Conservation (phyloP, 164 flowering plant species). For the Taxillus chinensis region DNA sequence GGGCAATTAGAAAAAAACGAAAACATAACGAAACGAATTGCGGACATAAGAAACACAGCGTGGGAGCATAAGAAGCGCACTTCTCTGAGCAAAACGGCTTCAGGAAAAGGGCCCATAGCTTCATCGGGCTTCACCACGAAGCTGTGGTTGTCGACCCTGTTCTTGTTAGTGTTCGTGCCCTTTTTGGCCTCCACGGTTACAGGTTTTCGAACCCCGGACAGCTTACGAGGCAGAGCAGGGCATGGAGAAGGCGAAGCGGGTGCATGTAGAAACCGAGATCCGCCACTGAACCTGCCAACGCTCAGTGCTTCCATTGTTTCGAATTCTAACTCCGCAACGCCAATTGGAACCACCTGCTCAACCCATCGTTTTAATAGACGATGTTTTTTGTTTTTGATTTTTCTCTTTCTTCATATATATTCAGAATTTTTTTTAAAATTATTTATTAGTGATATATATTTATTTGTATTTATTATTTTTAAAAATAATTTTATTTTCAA, state of each 20-base stretch:
- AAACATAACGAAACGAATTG: background rate
- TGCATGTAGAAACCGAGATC: too few species aligned
- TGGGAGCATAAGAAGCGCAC: conserved; percentile 17
- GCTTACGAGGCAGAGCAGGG: conserved; percentile 17
- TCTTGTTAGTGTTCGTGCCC: conserved; percentile 18
- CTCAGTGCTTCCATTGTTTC: too few species aligned
- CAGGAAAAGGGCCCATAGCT: conserved; percentile 68
- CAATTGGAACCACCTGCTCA: too few species aligned
- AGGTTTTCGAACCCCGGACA: conserved; percentile 18
- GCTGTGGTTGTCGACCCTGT: conserved; percentile 48
- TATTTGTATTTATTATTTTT: too few species aligned
- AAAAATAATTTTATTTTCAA: too few species aligned
- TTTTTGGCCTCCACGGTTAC: conserved; percentile 36
- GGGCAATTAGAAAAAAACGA: background rate
- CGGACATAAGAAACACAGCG: background rate
- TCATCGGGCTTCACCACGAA: conserved; percentile 59
- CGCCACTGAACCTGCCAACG: too few species aligned
- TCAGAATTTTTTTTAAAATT: too few species aligned
- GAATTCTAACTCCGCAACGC: too few species aligned
- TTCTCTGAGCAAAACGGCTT: conserved; percentile 81
- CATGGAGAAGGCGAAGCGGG: background rate
- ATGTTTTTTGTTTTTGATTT: too few species aligned
- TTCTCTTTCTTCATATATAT: too few species aligned
- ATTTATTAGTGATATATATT: too few species aligned
- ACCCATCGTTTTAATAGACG: too few species aligned